phyloP scores from a whole-genome alignment of 1,284 basidiomycete genomes.

The Thecaphora frezii region DNA sequence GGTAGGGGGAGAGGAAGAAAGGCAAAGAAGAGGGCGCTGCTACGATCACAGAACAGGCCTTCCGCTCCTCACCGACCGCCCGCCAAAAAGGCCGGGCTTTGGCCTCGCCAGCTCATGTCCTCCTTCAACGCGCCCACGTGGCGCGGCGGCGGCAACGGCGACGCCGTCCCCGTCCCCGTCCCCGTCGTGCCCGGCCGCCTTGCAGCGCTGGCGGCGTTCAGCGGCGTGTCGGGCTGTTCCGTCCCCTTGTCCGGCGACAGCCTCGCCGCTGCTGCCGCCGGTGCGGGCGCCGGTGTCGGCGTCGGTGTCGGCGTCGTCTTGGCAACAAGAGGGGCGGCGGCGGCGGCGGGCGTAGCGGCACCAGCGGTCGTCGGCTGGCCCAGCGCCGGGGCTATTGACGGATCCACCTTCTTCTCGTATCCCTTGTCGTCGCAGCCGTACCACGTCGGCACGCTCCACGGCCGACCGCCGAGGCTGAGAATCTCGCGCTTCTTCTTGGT shows the following conservation, averaged over 20 bases:
- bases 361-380: not conserved
- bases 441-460: constrained; percentile 45
- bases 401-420: constrained; percentile 29
- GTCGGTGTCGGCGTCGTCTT: not conserved
- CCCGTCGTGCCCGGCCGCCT: too few species aligned
- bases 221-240: not conserved
- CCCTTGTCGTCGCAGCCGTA: constrained; percentile 36
- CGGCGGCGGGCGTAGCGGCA: too few species aligned
- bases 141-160: constrained; percentile 29
- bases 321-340: too few species aligned
- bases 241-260: not conserved
- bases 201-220: too few species aligned
- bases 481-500: constrained; percentile 32
- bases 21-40: too few species aligned
- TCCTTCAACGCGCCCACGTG: constrained; percentile 18
- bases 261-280: not conserved
- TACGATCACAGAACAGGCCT: too few species aligned
- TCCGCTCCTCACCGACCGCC: constrained; percentile 15
- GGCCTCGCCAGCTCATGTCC: constrained; percentile 28
- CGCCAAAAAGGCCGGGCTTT: constrained; percentile 31
- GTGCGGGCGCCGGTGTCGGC: too few species aligned
- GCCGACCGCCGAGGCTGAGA: constrained; percentile 42
- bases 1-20: too few species aligned
- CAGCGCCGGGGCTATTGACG: not conserved
- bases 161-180: constrained; percentile 4